Conservation (phyloP, 164 flowering plant genomes). For the Vitis rupestris region DNA sequence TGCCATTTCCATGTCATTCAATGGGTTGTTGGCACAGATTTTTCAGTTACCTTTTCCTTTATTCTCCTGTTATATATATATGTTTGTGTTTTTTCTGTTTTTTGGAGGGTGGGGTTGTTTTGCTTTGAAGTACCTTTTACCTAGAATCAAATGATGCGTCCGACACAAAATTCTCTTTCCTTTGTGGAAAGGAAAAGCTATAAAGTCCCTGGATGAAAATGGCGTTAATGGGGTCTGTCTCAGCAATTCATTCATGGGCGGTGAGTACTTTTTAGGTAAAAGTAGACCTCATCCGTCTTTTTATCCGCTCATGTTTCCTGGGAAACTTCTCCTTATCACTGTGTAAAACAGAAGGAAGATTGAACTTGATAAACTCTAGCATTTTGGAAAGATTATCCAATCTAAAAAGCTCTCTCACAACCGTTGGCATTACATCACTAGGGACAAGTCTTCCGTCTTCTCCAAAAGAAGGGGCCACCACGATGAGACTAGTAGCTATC, state of each 20-base stretch:
- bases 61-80: no score
- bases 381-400: conserved; percentile 1
- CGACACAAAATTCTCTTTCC: background rate
- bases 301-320: conserved; percentile 4
- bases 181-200: background rate
- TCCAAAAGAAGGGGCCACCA: conserved; percentile 6
- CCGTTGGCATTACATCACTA: conserved; percentile 15
- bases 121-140: background rate
- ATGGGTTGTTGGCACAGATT: background rate
- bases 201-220: background rate
- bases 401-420: conserved; percentile 3
- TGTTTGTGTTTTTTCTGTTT: background rate
- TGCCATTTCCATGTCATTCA: background rate
- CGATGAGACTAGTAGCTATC: background rate
- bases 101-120: background rate
- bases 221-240: background rate
- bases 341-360: conserved; percentile 7
- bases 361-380: background rate
- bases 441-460: background rate
- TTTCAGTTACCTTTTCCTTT: background rate
- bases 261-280: background rate
- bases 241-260: conserved; percentile 8
- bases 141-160: background rate
- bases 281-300: conserved; percentile 5
- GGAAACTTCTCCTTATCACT: background rate